Evolutionary conservation across 306 rosid species (phyloP), one percentile per base, ranked within the genome.

Genomic region (Pyrus betulifolia): DNA sequence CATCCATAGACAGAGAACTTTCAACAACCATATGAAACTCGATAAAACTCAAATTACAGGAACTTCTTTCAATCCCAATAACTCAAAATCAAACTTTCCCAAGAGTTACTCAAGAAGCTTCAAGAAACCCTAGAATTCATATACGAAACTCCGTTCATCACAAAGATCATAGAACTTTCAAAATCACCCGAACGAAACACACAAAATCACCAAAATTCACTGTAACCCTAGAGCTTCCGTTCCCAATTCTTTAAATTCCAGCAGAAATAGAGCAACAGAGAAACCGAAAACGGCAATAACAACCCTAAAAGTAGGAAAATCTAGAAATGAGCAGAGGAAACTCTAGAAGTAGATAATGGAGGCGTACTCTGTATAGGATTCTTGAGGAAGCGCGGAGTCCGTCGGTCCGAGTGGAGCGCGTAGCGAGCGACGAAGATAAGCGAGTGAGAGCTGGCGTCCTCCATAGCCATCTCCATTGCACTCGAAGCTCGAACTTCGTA

Each of bases 391-490:
- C 84, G 86, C 21, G 93, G 96, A 66, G 86, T 78, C 42, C 94
- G 83, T 69, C 88, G 87, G 70, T 76, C 86, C 11, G 85, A 84
- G 38, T 79, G 78, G 71, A 86, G 81, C 5, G 81, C 88, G 46
- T 81, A 76, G 71, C 81, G 83, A 74, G 85, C 75, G 59, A 81
- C 45, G 49, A 91, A 89, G 76, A 87, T 83, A 69, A 81, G 78
- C 78, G 81, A 76, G 67, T 64, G 76, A 9, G 91, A 87, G 70
- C 52, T 66, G 58, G 86, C 86, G 85, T 86, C 91, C 70, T 83
- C 91, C 93, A 87, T 81, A 55, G 85, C 82, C 93, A 91, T 88
- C 86, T 91, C 96, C 97, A 90, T 91, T 83, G 30, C 63, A 42
- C 44, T 51, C 72, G 66, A 67, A 75, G 71, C 73, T 8, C 27